Evolutionary conservation across 345 rosid species (phyloP).

Genomic region (Citrus cavaleriei): DNA sequence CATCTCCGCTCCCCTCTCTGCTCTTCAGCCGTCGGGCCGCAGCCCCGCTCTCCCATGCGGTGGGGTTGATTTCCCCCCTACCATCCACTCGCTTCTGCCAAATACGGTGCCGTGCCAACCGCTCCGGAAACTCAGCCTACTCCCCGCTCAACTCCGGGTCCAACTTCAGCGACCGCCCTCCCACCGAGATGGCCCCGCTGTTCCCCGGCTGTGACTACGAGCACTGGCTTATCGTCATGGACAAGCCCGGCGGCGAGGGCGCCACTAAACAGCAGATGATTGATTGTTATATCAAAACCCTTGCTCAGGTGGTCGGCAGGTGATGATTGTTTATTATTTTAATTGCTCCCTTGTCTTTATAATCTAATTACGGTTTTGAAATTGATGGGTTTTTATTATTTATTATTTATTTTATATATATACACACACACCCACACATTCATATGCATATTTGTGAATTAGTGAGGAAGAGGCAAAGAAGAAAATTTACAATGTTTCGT

Average conservation of each 20-base stretch:
- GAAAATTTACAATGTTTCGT: conserved; percentile 87
- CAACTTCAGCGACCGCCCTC: conserved; percentile 89
- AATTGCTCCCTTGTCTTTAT: neutral
- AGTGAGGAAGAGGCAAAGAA: conserved; percentile 94
- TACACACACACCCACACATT: no score
- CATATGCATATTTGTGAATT: neutral
- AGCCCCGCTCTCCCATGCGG: conserved; percentile 26
- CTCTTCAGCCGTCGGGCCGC: conserved; percentile 39
- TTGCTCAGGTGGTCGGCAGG: conserved; percentile 85
- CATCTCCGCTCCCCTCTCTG: conserved; percentile 39
- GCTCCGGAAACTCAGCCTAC: conserved; percentile 68
- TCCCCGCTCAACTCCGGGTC: conserved; percentile 89
- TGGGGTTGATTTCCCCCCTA: conserved; percentile 14
- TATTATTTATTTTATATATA: neutral
- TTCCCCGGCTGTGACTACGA: conserved; percentile 93
- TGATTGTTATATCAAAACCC: conserved; percentile 78
- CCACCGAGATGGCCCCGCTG: conserved; percentile 92
- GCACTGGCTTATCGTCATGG: conserved; percentile 98
- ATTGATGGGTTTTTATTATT: neutral
- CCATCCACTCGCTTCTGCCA: conserved; percentile 38
- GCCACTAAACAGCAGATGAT: conserved; percentile 94
- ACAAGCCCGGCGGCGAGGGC: conserved; percentile 86
- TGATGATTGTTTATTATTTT: neutral
- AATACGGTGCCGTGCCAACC: conserved; percentile 69
- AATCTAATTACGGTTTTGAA: neutral